phyloP scores from a whole-genome alignment of 1,284 basidiomycete genomes.

The Trametes sp. region DNA sequence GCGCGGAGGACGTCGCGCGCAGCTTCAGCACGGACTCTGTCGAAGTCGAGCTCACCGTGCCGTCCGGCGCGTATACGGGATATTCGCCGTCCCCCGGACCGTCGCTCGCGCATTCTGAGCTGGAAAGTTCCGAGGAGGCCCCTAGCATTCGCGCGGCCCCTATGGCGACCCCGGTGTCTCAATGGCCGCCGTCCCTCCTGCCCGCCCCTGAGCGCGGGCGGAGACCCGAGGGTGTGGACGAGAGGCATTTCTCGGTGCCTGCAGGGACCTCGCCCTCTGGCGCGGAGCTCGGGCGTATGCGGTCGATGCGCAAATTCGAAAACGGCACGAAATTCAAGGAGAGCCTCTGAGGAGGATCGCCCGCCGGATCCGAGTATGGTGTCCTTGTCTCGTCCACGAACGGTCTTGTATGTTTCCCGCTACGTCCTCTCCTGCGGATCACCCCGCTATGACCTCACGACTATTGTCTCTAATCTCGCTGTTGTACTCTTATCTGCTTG shows the following conservation, averaged over 20 bases:
- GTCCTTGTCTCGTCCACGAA: neutral
- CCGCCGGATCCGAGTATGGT: neutral
- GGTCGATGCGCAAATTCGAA: conserved; percentile 41
- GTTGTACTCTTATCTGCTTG: neutral
- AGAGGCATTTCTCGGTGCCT: conserved; percentile 35
- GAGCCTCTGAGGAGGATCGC: conserved; percentile 14
- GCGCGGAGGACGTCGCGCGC: conserved; percentile 5
- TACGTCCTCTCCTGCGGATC: neutral
- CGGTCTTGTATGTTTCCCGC: neutral
- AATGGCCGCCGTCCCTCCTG: conserved; percentile 25
- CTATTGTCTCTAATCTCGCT: neutral
- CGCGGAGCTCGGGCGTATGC: conserved; percentile 21
- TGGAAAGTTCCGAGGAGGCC: conserved; percentile 1
- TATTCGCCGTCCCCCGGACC: neutral
- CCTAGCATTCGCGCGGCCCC: conserved; percentile 10
- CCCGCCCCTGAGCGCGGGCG: conserved; percentile 14
- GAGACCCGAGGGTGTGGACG: conserved; percentile 19
- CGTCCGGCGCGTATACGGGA: conserved; percentile 6
- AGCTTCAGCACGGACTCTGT: conserved; percentile 32
- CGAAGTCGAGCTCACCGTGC: conserved; percentile 32
- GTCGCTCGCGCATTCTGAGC: conserved; percentile 8
- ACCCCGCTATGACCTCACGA: neutral
- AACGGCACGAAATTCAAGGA: conserved; percentile 44
- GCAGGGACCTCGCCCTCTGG: conserved; percentile 13
- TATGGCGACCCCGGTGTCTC: conserved; percentile 29